These are phyloP conservation scores for Aristolochia contorta DNA, from an alignment of 164 flowering plant genomes.

Conservation along the genomic window DNA sequence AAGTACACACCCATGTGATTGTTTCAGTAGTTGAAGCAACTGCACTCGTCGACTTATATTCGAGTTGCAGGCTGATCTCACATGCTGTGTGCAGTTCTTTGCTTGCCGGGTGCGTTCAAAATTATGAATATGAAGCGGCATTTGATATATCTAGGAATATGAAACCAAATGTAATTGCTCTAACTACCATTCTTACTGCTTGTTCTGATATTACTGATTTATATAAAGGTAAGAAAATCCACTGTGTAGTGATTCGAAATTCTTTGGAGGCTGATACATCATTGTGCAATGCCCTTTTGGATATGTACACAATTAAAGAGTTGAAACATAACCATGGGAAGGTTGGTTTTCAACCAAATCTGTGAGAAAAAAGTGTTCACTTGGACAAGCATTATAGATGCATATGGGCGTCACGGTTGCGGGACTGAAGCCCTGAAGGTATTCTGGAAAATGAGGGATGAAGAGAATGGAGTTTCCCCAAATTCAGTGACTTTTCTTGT, in stretches of 20 bases:
- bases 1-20: slow-evolving; percentile 37
- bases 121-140: slow-evolving; percentile 27
- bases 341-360: slow-evolving; percentile 24
- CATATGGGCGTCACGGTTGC: slow-evolving; percentile 35
- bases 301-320: slow-evolving; percentile 56
- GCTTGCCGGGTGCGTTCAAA: slow-evolving; percentile 36
- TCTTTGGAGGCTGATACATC: slow-evolving; percentile 30
- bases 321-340: slow-evolving; percentile 25
- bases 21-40: slow-evolving; percentile 36
- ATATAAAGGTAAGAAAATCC: slow-evolving; percentile 41
- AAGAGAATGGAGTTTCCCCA: slow-evolving; percentile 19
- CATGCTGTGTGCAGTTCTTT: slow-evolving; percentile 40
- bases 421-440: slow-evolving; percentile 38
- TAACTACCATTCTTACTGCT: slow-evolving; percentile 40
- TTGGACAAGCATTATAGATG: slow-evolving; percentile 48
- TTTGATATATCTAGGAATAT: slow-evolving; percentile 23
- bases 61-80: slow-evolving; percentile 19
- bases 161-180: slow-evolving; percentile 34
- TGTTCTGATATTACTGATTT: slow-evolving; percentile 41
- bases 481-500: slow-evolving; percentile 42
- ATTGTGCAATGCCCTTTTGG: slow-evolving; percentile 35
- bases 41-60: slow-evolving; percentile 42
- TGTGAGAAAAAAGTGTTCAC: slow-evolving; percentile 27
- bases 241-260: slow-evolving; percentile 31
- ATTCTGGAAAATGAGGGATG: slow-evolving; percentile 30